A percentile compares a stretch with the other conserved stretches of the same genome.
These are phyloP conservation scores for Citeromyces hawaiiensis DNA, from an alignment of 1,139 yeast species.

Conservation along the genomic window DNA sequence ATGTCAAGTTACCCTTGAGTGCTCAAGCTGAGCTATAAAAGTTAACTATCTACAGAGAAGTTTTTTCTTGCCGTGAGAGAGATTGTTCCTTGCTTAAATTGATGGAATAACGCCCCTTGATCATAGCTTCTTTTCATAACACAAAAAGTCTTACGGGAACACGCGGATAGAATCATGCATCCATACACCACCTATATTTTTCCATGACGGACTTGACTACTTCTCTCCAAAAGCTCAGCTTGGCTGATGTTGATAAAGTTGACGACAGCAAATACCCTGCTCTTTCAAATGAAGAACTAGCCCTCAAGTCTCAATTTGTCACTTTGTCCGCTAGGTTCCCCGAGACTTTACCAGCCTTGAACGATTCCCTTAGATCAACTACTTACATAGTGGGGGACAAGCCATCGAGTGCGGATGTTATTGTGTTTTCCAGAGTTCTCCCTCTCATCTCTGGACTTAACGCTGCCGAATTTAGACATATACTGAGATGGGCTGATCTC, in stretches of 20 bases:
- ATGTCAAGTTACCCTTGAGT: too few relatives aligned
- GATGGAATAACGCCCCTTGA: too few relatives aligned
- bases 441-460: conserved; percentile 48
- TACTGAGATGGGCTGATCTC: conserved; percentile 84
- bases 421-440: conserved; percentile 50
- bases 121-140: too few relatives aligned
- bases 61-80: too few relatives aligned
- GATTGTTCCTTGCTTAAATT: too few relatives aligned
- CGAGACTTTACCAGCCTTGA: conserved; percentile 44
- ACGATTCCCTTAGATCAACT: conserved; percentile 51
- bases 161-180: too few relatives aligned
- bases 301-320: conserved; percentile 73
- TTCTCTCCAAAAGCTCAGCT: conserved; percentile 25
- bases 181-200: not conserved
- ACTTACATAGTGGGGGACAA: conserved; percentile 58
- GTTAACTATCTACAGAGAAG: too few relatives aligned
- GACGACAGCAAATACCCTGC: conserved; percentile 21
- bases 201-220: conserved; percentile 29
- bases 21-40: too few relatives aligned
- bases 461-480: conserved; percentile 55
- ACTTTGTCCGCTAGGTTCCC: conserved; percentile 56
- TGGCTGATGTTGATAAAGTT: conserved; percentile 20
- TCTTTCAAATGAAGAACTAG: conserved; percentile 34
- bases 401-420: conserved; percentile 57
- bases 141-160: too few relatives aligned